Evolutionary conservation across 352 stramenopile species (phyloP).

Genomic region (Pelagophyceae sp.): DNA sequence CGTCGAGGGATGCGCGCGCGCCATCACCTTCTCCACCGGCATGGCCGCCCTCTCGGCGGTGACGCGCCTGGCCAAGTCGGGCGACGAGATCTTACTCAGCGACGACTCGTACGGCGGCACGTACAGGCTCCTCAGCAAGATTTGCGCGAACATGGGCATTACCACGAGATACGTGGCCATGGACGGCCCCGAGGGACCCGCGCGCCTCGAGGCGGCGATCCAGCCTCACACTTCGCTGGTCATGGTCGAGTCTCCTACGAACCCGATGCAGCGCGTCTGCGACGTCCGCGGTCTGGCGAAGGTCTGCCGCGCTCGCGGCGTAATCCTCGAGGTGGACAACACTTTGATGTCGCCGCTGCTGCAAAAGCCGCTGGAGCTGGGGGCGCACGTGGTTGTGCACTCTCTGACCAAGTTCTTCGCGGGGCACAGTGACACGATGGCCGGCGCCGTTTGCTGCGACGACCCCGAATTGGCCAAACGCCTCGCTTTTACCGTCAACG

Average conservation of each 20-base stretch:
- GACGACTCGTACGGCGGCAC: conserved; percentile 83
- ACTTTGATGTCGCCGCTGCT: conserved; percentile 76
- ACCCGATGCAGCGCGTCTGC: conserved; percentile 75
- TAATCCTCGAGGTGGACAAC: conserved; percentile 69
- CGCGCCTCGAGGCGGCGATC: conserved; percentile 7
- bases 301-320: conserved; percentile 42
- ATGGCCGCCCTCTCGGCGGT: conserved; percentile 80
- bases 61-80: conserved; percentile 63
- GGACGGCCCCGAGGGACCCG: conserved; percentile 22
- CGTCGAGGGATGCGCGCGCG: conserved; percentile 59
- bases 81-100: conserved; percentile 76
- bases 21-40: conserved; percentile 75
- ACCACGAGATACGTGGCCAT: conserved; percentile 52
- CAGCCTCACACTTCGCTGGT: conserved; percentile 44
- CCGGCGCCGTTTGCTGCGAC: conserved; percentile 19
- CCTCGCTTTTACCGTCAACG: conserved; percentile 79
- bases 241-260: conserved; percentile 79
- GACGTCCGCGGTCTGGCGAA: conserved; percentile 60
- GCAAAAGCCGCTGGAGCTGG: conserved; percentile 67
- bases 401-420: conserved; percentile 78
- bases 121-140: conserved; percentile 75
- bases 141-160: conserved; percentile 60
- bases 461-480: neutral
- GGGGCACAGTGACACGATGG: conserved; percentile 75
- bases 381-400: conserved; percentile 73